Conservation (phyloP, 2,329 filamentous ascomycete genomes). For the Penicillium sp. region DNA sequence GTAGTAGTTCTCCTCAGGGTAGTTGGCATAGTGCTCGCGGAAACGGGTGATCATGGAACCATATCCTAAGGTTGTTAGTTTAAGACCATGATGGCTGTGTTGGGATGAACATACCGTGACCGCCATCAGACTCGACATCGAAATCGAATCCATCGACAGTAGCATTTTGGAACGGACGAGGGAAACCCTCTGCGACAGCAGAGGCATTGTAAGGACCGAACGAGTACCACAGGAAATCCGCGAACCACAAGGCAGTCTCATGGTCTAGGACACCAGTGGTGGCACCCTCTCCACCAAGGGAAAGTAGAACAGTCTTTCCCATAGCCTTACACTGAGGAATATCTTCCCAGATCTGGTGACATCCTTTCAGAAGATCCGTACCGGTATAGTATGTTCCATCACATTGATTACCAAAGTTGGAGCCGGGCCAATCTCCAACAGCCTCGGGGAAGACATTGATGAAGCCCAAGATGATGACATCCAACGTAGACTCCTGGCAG, state of each 20-base stretch:
- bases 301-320: slow-evolving; percentile 49
- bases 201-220: slow-evolving; percentile 45
- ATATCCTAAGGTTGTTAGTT: slow-evolving; percentile 38
- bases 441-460: slow-evolving; percentile 54
- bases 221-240: slow-evolving; percentile 51
- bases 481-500: slow-evolving; percentile 52
- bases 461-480: slow-evolving; percentile 59
- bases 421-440: slow-evolving; percentile 49
- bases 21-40: slow-evolving; percentile 40
- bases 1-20: slow-evolving; percentile 44
- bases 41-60: slow-evolving; percentile 50
- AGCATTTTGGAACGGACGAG: slow-evolving; percentile 50
- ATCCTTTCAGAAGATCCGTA: slow-evolving; percentile 46
- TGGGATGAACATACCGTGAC: slow-evolving; percentile 24
- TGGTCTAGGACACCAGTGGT: slow-evolving; percentile 46
- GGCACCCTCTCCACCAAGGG: slow-evolving; percentile 47
- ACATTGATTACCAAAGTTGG: slow-evolving; percentile 60
- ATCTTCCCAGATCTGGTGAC: slow-evolving; percentile 46
- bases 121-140: slow-evolving; percentile 42
- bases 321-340: slow-evolving; percentile 40
- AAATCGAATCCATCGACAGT: slow-evolving; percentile 56
- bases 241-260: slow-evolving; percentile 46
- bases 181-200: slow-evolving; percentile 31
- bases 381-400: slow-evolving; percentile 38
- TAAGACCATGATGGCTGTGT: neutral